These are phyloP conservation scores for Dovyalis caffra DNA, from an alignment of 345 rosid species.

Conservation along the genomic window DNA sequence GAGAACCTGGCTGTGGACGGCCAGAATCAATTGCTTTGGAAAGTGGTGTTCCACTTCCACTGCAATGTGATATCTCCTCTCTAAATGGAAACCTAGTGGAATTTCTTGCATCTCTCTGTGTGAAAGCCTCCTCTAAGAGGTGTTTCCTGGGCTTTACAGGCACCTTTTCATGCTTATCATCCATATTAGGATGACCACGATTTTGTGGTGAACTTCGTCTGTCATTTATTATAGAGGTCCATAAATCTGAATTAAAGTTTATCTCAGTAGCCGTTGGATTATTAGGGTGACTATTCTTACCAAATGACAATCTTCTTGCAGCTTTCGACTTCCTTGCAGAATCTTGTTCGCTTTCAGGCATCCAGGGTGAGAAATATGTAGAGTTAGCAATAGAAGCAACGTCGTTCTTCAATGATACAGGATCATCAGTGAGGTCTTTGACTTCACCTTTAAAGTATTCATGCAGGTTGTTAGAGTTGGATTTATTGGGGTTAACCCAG, in stretches of 20 bases:
- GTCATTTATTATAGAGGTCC: conserved; percentile 28
- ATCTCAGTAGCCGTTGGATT: conserved; percentile 52
- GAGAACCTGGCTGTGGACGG: conserved; percentile 57
- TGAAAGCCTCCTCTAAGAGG: conserved; percentile 38
- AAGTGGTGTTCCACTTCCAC: conserved; percentile 63
- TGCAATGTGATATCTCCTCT: conserved; percentile 47
- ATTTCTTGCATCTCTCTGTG: conserved; percentile 37
- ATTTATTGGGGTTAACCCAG: conserved; percentile 29
- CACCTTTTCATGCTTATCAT: conserved; percentile 27
- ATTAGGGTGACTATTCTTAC: conserved; percentile 31
- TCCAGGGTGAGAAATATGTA: conserved; percentile 31
- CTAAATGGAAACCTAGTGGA: conserved; percentile 37
- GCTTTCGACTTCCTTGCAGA: conserved; percentile 42
- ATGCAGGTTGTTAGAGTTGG: conserved; percentile 33
- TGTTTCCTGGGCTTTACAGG: conserved; percentile 37
- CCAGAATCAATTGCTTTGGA: conserved; percentile 59
- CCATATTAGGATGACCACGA: conserved; percentile 20
- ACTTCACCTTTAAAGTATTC: conserved; percentile 58
- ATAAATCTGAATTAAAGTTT: conserved; percentile 36
- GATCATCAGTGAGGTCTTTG: conserved; percentile 41
- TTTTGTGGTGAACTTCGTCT: conserved; percentile 28
- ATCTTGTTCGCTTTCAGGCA: conserved; percentile 43
- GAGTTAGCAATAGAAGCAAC: conserved; percentile 33
- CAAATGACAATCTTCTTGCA: conserved; percentile 56
- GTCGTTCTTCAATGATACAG: conserved; percentile 28